Evolutionary conservation across 768 basidiomycete genomes (phyloP).

Genomic region (Tulasnella sp.): DNA sequence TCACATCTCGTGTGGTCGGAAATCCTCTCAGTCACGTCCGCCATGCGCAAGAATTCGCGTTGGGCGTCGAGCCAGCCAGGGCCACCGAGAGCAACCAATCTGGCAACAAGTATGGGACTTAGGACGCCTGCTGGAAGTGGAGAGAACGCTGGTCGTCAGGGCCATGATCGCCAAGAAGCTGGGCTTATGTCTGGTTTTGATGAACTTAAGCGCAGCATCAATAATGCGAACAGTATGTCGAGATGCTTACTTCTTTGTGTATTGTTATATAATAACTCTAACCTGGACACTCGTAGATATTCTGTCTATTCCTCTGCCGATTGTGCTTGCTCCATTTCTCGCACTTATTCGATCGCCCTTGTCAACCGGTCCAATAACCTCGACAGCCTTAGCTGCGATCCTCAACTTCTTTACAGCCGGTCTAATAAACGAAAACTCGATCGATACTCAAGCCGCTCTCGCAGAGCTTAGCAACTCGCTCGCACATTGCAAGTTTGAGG

Average conservation of each 20-base stretch:
- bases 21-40: conserved; percentile 80
- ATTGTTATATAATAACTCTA: background rate
- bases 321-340: conserved; percentile 78
- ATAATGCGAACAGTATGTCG: conserved; percentile 51
- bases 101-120: conserved; percentile 66
- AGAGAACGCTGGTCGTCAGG: conserved; percentile 40
- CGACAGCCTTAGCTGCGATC: conserved; percentile 78
- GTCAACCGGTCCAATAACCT: conserved; percentile 95
- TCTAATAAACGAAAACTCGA: conserved; percentile 48
- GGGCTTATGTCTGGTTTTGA: conserved; percentile 88
- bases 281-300: conserved; percentile 37
- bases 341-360: conserved; percentile 86
- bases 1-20: conserved; percentile 82
- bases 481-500: conserved; percentile 96
- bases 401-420: conserved; percentile 79
- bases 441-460: conserved; percentile 52
- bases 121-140: conserved; percentile 23
- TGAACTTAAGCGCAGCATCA: conserved; percentile 63
- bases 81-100: conserved; percentile 43
- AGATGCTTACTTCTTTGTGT: conserved; percentile 16
- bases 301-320: conserved; percentile 41
- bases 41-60: conserved; percentile 96
- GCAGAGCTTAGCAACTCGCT: conserved; percentile 78
- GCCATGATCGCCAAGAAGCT: conserved; percentile 53
- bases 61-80: conserved; percentile 72